Percentiles rank a stretch among this genome's conserved stretches.
Conservation (phyloP, 2,329 filamentous ascomycete species). For the Ceratocystis lukuohia region DNA sequence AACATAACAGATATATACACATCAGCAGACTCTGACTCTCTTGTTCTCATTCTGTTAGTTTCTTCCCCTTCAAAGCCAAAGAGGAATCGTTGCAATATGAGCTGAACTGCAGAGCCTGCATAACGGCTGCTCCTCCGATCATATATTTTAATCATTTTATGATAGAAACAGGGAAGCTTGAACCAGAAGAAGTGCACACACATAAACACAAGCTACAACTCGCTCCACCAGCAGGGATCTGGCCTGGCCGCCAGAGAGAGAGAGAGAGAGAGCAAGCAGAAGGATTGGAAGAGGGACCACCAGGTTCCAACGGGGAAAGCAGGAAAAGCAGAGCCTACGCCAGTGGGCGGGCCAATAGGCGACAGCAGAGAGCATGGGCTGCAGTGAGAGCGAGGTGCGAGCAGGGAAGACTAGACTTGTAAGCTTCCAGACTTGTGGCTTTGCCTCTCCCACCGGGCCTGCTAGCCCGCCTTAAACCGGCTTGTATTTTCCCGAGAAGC, state of each 20-base stretch:
- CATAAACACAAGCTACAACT: not conserved
- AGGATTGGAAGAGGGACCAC: not conserved
- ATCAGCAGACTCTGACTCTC: not conserved
- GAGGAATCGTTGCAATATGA: not conserved
- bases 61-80: not conserved
- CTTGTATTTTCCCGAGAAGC: not conserved
- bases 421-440: not conserved
- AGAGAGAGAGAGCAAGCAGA: not conserved
- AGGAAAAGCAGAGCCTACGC: not conserved
- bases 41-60: not conserved
- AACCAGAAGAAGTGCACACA: not conserved
- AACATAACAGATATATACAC: not conserved
- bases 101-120: constrained; percentile 4
- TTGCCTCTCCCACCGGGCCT: not conserved
- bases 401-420: not conserved
- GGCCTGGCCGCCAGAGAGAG: not conserved
- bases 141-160: constrained; percentile 6
- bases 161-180: constrained; percentile 1
- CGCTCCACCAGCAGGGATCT: not conserved
- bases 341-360: not conserved
- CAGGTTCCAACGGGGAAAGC: not conserved
- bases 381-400: not conserved
- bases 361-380: not conserved
- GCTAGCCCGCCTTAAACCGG: not conserved
- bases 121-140: not conserved